phyloP scores from a whole-genome alignment of 148 eudicot species.

The Euryodendron excelsum region DNA sequence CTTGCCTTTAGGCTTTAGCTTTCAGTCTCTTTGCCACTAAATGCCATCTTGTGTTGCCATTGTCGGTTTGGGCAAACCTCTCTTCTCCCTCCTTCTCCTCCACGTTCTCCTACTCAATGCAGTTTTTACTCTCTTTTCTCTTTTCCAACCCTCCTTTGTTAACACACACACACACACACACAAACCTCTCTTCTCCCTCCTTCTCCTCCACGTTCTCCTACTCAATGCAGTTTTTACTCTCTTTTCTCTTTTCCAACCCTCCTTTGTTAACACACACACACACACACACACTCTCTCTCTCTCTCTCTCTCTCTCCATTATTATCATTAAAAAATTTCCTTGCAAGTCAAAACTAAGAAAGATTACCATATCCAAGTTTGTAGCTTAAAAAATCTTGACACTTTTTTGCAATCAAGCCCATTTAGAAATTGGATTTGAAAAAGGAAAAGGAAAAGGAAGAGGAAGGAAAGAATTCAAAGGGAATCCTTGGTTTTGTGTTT shows the following conservation, averaged over 20 bases:
- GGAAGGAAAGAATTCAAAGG: too few species aligned
- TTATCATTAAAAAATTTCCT: background rate
- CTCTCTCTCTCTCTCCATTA: conserved; percentile 10
- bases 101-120: conserved; percentile 9
- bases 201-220: conserved; percentile 4
- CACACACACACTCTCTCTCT: background rate
- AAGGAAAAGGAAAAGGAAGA: too few species aligned
- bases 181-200: background rate
- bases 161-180: too few species aligned
- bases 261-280: too few species aligned
- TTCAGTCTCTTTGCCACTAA: background rate
- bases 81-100: conserved; percentile 4
- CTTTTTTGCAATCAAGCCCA: too few species aligned
- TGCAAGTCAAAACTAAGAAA: background rate
- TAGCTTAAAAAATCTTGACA: too few species aligned
- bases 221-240: conserved; percentile 7
- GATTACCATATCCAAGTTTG: background rate
- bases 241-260: conserved; percentile 4
- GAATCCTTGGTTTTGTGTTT: too few species aligned
- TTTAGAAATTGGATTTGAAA: too few species aligned
- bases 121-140: background rate
- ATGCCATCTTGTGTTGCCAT: background rate
- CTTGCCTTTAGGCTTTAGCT: background rate
- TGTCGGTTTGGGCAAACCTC: conserved; percentile 12
- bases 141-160: conserved; percentile 2